Percentiles rank a stretch among this genome's conserved stretches.
These are phyloP conservation scores for Cymbopogon flexuosus DNA, from an alignment of 202 grass and related monocot species.

Conservation along the genomic window DNA sequence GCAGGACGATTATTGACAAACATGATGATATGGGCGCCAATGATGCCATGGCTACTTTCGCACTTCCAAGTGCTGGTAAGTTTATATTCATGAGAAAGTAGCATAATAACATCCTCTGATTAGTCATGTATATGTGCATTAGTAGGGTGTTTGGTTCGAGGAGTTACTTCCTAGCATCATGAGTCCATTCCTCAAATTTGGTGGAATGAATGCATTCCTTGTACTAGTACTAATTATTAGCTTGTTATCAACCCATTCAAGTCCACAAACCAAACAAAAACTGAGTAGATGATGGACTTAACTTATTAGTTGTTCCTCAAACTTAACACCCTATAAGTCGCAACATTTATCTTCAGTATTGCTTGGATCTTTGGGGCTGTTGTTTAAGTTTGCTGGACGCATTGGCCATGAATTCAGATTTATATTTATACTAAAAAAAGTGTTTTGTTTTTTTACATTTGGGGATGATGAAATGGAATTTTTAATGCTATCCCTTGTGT, in stretches of 20 bases:
- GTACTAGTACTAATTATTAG: not conserved
- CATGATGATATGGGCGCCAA: slow-evolving; percentile 96
- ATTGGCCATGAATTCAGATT: no score
- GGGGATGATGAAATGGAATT: no score
- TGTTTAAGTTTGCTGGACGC: no score
- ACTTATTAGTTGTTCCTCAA: not conserved
- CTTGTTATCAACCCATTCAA: not conserved
- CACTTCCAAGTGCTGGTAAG: slow-evolving; percentile 81
- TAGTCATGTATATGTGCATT: not conserved
- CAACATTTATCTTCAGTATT: no score
- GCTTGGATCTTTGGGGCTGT: no score
- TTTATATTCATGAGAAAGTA: not conserved
- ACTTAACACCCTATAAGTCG: not conserved
- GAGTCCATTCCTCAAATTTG: not conserved
- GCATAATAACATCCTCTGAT: not conserved
- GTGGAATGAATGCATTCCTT: not conserved
- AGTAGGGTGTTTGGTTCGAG: not conserved
- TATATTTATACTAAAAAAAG: no score
- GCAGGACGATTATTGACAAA: slow-evolving; percentile 95
- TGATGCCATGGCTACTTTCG: slow-evolving; percentile 81
- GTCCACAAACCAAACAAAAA: not conserved
- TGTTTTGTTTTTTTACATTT: no score
- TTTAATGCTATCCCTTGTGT: no score
- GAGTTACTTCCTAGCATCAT: not conserved
- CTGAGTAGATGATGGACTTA: not conserved